Evolutionary conservation across 495 filamentous ascomycete genomes (phyloP).

Genomic region (Clavariopsis aquatica): DNA sequence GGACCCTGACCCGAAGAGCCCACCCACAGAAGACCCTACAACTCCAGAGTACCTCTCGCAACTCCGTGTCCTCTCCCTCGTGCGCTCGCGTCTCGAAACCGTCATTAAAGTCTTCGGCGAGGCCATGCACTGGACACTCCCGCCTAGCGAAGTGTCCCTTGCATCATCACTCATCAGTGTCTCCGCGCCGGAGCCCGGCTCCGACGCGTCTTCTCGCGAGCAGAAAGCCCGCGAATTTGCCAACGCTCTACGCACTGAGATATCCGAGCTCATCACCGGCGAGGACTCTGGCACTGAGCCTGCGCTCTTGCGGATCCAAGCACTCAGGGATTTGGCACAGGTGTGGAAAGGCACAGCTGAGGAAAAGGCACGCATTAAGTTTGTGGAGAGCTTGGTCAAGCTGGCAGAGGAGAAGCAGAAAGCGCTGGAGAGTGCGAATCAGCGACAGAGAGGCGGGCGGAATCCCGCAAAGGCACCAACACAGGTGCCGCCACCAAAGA

Average conservation of each 20-base stretch:
- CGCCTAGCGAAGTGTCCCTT: constrained; percentile 63
- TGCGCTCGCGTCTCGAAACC: constrained; percentile 76
- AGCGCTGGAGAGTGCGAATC: constrained; percentile 24
- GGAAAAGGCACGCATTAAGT: constrained; percentile 77
- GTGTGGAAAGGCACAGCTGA: constrained; percentile 96
- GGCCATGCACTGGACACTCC: constrained; percentile 89
- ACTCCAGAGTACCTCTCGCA: constrained; percentile 64
- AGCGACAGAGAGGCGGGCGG: constrained; percentile 24
- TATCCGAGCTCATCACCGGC: constrained; percentile 64
- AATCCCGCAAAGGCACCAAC: constrained; percentile 1
- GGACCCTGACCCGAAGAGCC: constrained; percentile 17
- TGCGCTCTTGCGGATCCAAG: constrained; percentile 69
- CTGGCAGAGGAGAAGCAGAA: constrained; percentile 52
- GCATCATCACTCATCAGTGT: constrained; percentile 79
- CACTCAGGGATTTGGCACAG: constrained; percentile 65
- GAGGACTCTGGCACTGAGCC: constrained; percentile 56
- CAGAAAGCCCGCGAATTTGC: constrained; percentile 76
- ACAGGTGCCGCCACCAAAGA: constrained; percentile 4
- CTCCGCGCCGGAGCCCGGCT: constrained; percentile 66
- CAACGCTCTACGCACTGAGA: constrained; percentile 68
- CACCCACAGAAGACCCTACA: constrained; percentile 54
- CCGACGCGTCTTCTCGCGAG: constrained; percentile 65
- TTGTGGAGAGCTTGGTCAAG: constrained; percentile 75
- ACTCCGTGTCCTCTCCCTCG: constrained; percentile 78
- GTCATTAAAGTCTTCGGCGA: constrained; percentile 88